phyloP scores from a whole-genome alignment of 345 rosid species.

The Populus alba region DNA sequence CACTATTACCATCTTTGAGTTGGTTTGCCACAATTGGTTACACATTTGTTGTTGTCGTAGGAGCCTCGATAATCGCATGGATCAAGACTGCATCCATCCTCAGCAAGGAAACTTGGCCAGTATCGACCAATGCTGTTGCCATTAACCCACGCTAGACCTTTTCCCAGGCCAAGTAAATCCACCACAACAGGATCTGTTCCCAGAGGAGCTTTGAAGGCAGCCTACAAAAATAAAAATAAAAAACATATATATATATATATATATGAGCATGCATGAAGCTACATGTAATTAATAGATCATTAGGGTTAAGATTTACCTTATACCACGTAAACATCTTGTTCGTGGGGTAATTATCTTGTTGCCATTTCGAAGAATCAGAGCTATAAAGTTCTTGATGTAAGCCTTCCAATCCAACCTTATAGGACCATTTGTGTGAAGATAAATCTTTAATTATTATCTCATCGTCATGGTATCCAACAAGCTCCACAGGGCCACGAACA shows the following conservation, averaged over 20 bases:
- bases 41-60: constrained; percentile 15
- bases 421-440: constrained; percentile 15
- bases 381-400: background rate
- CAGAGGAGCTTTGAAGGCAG: constrained; percentile 17
- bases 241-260: no score
- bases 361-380: background rate
- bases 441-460: constrained; percentile 16
- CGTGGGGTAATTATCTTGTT: background rate
- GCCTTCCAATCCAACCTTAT: constrained; percentile 16
- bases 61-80: constrained; percentile 19
- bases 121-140: constrained; percentile 23
- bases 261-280: no score
- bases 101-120: constrained; percentile 21
- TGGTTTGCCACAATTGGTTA: constrained; percentile 52
- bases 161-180: constrained; percentile 15
- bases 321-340: constrained; percentile 23
- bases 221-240: background rate
- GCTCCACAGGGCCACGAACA: constrained; percentile 12
- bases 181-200: constrained; percentile 19
- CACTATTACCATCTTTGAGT: constrained; percentile 43
- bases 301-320: constrained; percentile 3
- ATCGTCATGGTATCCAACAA: constrained; percentile 15
- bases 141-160: constrained; percentile 25
- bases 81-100: constrained; percentile 1
- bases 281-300: no score